A percentile compares a stretch with the other conserved stretches of the same genome.
phyloP scores from a whole-genome alignment of 768 basidiomycete genomes.

The Termitomyces sp. region DNA sequence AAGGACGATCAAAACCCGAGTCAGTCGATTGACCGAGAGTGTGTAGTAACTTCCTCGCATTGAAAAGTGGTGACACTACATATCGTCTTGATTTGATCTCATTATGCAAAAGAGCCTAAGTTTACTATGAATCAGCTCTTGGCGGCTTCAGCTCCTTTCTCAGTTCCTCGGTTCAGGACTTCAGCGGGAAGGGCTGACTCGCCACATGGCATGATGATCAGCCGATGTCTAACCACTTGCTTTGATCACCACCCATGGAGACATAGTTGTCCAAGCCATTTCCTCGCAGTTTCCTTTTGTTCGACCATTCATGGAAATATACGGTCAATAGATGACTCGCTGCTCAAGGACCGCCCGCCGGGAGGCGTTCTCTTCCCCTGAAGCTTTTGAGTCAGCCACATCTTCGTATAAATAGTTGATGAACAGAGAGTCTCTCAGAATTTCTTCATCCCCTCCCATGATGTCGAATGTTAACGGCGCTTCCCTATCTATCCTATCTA shows the following conservation, averaged over 20 bases:
- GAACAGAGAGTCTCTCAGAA: neutral
- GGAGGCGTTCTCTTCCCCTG: neutral
- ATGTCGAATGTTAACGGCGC: neutral
- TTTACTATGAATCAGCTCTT: too few species aligned
- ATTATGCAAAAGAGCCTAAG: too few species aligned
- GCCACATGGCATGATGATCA: neutral
- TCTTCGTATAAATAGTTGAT: conserved; percentile 1
- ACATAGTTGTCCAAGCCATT: neutral
- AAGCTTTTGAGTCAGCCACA: neutral
- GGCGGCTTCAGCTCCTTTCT: too few species aligned
- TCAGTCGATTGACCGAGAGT: too few species aligned
- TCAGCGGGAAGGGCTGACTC: neutral
- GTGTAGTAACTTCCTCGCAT: too few species aligned
- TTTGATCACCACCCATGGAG: neutral
- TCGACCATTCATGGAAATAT: neutral
- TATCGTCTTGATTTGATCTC: neutral
- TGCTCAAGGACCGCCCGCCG: neutral
- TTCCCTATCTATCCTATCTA: neutral
- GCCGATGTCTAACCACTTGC: neutral
- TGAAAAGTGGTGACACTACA: neutral
- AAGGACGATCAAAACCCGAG: too few species aligned
- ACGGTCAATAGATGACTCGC: neutral
- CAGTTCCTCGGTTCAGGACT: neutral
- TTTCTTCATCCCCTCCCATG: conserved; percentile 3
- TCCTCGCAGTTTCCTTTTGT: neutral